Base-by-base conservation (phyloP, 495 filamentous ascomycete genomes). In the Aspergillus saccharolyticus region DNA sequence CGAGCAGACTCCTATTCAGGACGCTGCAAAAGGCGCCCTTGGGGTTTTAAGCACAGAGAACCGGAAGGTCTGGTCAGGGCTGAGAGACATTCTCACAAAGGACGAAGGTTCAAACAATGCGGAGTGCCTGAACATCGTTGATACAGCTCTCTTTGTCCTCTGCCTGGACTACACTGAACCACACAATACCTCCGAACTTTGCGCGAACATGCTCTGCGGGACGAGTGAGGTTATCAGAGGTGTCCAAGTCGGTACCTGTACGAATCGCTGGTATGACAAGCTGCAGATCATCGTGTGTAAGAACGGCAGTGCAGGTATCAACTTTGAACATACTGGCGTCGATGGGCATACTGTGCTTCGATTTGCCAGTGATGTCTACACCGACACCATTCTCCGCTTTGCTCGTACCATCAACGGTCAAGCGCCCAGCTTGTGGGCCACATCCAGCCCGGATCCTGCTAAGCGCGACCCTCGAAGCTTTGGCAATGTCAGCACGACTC, bases 201-300 rank as follows among this genome's bases (percentile, higher is more conserved):
- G 90, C 70, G 90, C 89, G 66, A 98, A 97, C 72, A 97, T 98
- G 93, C 89, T 98, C 42, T 97, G 95, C 64, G 94, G 94, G 30
- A 95, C 90, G 0, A 96, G 86, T 64, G 86, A 93, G 57, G 87
- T 98, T 17, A 86, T 96, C 67, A 86, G 86, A 69, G 94, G 94
- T 15, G 89, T 98, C 5, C 94, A 98, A 72, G 89, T 96, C 33
- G 94, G 94, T 19, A 98, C 94, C 33, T 98, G 94, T 72, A 96
- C 93, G 15, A 98, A 98, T 69, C 81, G 94, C 53, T 98, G 94
- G 94, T 98, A 98, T 66, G 94, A 98, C 72, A 98, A 98, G 73
- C 82, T 98, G 22, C 94, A 98, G 69, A 97, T 98, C 59, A 98
- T 98, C 54, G 94, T 98, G 42, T 97, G 95, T 80, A 95, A 96